Evolutionary conservation across 2,329 filamentous ascomycete genomes (phyloP).

Genomic region (Fusarium anthophilum): DNA sequence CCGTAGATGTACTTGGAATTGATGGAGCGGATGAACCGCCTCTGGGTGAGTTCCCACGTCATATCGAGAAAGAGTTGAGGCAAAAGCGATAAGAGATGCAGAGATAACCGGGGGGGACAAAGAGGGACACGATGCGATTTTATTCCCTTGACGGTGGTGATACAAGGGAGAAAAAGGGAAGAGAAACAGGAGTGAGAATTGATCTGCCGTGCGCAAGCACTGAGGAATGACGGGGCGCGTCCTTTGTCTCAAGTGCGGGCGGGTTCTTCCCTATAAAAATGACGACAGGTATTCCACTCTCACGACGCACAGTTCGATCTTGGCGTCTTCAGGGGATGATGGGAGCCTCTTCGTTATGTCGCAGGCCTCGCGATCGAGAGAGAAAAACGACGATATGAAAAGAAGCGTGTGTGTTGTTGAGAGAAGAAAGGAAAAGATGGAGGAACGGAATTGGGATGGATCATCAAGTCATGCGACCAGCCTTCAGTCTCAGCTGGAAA

Average conservation of each 20-base stretch:
- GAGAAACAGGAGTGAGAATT: not conserved
- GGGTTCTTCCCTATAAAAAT: slow-evolving; percentile 19
- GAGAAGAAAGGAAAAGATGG: not conserved
- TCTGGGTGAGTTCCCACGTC: slow-evolving; percentile 37
- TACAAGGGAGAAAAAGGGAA: slow-evolving; percentile 2
- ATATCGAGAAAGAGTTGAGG: not conserved
- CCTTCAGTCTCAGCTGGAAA: slow-evolving; percentile 20
- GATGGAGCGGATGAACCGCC: slow-evolving; percentile 36
- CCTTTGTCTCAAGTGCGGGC: slow-evolving; percentile 12
- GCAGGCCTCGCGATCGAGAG: not conserved
- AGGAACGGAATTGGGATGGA: slow-evolving; percentile 4
- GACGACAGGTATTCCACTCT: slow-evolving; percentile 26
- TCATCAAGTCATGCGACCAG: slow-evolving; percentile 31
- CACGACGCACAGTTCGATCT: slow-evolving; percentile 18
- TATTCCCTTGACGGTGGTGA: not conserved
- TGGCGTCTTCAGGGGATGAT: slow-evolving; percentile 9
- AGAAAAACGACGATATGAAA: not conserved
- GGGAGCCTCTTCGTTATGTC: not conserved
- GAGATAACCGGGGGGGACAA: not conserved
- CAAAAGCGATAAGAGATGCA: slow-evolving; percentile 2
- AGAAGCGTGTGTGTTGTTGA: not conserved
- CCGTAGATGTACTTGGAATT: slow-evolving; percentile 39
- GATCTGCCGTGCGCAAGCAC: slow-evolving; percentile 7
- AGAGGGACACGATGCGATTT: slow-evolving; percentile 8
- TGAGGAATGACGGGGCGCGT: slow-evolving; percentile 26